Base-by-base conservation (phyloP, 768 basidiomycete genomes). In the Tricholoma bakamatsutake region DNA sequence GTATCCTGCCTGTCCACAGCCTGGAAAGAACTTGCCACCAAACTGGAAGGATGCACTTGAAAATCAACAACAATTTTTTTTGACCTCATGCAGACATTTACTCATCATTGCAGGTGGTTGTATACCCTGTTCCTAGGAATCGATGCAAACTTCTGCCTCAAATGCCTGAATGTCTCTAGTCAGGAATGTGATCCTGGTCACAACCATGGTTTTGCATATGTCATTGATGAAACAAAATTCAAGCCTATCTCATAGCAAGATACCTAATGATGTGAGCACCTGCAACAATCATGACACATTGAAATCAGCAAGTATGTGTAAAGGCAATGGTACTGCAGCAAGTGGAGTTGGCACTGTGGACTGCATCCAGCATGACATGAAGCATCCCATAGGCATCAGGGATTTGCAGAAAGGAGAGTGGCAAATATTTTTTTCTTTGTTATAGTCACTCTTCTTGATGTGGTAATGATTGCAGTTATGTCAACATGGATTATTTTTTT, bases 401-500 rank as follows among this genome's bases (percentile, higher is more conserved):
- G 59, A 62, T 27, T 47, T 62, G 2, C 56, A 24, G 21, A 24
- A 24, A 24, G 21, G 21, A 24, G 21, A 24, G 21, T 3, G 21
- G 21, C 21, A 24, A 4, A 21, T 28, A 18, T 47, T 18, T 24
- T 24, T 34, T 27, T 48, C 40, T 12, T 31, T 9, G 4, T 13
- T 17, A 21, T 18, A 24, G 17, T 42, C 7, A 40, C 42, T 3
- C 12, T 57, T 37, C 24, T 27, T 31, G 13, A 45, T 17, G 1
- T 24, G 31, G 13, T 31, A 40, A 28, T 7, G 21, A 33, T 31
- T n/a, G n/a, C n/a, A 24, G 21, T 24, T 24, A 24, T 24, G 21
- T 24, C n/a, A n/a, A n/a, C n/a, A n/a, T 64, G 66, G 67, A 70
- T 43, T 68, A 62, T 40, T 57, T 69, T 10, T 60, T 67, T 12